Base-by-base conservation (phyloP, 768 basidiomycete species). In the Suillus weaverae region DNA sequence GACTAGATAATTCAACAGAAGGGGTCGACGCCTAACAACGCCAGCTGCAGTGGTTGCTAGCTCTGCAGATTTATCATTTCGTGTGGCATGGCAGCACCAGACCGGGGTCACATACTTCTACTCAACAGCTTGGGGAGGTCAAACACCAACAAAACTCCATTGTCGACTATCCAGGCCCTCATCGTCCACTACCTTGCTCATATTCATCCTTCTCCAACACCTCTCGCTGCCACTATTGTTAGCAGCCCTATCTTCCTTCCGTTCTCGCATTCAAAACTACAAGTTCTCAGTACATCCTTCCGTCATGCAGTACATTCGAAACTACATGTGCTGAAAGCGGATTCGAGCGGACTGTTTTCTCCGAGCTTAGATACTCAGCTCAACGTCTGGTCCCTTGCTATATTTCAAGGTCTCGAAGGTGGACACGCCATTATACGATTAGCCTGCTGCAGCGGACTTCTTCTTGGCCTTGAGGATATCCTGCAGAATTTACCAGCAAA, bases 391-490 rank as follows among this genome's bases (percentile, higher is more conserved):
- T 74, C 81, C 3, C 69, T 71, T 14, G 81, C 81, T 20, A 75
- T 88, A 2, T 68, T 87, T 38, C 82, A 81, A 60, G 90, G 90
- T 5, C 71, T 90, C 48, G 85, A 86, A 68, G 90, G 91, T 1
- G 89, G 90, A 4, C 83, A 86, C 67, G 79, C 89, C 0, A 77
- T 89, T 20, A 76, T 89, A 11, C 79, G 88, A 41, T 78, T 92
- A 20, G 86, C 86, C 5, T 86, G 85, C 56, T 85, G 83, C 62
- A 84, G 83, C 30, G 92, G 92, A 0, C 76, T 92, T 18, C 71
- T 93, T 36, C 72, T 87, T 14, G 92, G 89, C 1, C 72, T 90
- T 39, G 82, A 86, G 59, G 91, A 91, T 65, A 46, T 72, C 56
- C 65, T 71, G 84, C 53, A 80, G 66, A 64, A 57, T 48, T 16